Percentiles rank a stretch among this genome's conserved stretches.
Evolutionary conservation across 306 rosid genomes (phyloP).

Genomic region (Abrus precatorius): DNA sequence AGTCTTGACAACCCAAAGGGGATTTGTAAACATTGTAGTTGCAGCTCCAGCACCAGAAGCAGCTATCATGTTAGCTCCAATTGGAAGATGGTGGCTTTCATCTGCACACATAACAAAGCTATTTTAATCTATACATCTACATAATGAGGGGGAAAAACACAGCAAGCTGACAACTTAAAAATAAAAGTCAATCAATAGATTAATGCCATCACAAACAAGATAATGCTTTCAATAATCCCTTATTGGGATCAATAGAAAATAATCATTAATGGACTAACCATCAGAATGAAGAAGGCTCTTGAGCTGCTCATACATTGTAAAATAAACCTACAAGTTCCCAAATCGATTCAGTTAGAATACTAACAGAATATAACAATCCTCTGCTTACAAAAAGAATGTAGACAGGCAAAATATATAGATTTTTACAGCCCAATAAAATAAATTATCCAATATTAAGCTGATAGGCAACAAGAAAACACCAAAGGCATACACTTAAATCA

Average conservation of each 20-base stretch:
- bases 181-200: conserved; percentile 18
- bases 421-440: conserved; percentile 4
- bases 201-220: background rate
- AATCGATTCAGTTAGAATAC: conserved; percentile 32
- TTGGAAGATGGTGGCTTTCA: conserved; percentile 70
- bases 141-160: background rate
- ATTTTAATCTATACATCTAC: conserved; percentile 30
- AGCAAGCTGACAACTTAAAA: conserved; percentile 38
- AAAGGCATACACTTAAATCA: conserved; percentile 32
- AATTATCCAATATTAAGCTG: conserved; percentile 19
- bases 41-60: conserved; percentile 97
- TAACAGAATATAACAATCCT: conserved; percentile 13
- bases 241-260: conserved; percentile 18
- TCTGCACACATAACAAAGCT: conserved; percentile 59
- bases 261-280: conserved; percentile 60
- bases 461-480: conserved; percentile 16
- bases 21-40: conserved; percentile 81
- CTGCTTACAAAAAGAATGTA: conserved; percentile 31
- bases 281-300: conserved; percentile 65
- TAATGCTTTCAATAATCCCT: conserved; percentile 16
- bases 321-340: conserved; percentile 70
- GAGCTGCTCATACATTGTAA: conserved; percentile 76
- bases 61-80: conserved; percentile 87
- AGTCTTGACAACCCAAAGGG: conserved; percentile 96
- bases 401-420: conserved; percentile 20